Evolutionary conservation across 2,329 filamentous ascomycete species (phyloP), one percentile per base, ranked within the genome.

Genomic region (Epichloe hybrida): DNA sequence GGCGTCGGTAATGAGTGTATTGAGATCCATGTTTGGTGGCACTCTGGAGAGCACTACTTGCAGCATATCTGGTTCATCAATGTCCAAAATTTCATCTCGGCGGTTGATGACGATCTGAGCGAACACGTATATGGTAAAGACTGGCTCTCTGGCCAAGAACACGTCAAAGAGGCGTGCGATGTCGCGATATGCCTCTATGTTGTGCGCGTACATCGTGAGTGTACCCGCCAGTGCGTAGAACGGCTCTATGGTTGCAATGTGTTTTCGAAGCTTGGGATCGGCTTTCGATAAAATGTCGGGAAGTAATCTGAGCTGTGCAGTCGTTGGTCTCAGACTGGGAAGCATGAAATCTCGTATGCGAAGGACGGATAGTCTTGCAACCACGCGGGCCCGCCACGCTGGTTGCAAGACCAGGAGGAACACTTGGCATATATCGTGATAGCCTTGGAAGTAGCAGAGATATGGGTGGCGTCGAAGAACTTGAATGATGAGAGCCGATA

Each of bases 321-420:
- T 73, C 21, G 90, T 88, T 3, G 89, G 88, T 13, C 80, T 74
- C 43, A 98, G 79, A 40, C 81, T 88, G 8, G 91, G 90, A 11
- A 98, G 80, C 93, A 98, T 96, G 66, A 96, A 98, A 69, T 98
- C 93, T 55, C 93, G 82, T 63, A 98, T 96, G 49, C 89, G 85
- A 43, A 97, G 77, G 35, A 90, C 75, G 3, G 90, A 95, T 52
- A 98, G 80, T n/a, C 86, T 84, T 36, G 86, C 77, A 35, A 94
- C 80, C 15, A 84, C 80, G 6, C 73, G 66, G 17, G 76, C 72
- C 15, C 86, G 83, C 50, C 73, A 64, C 21, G 73, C 62, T 9
- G 79, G 70, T 0, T 84, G 83, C 4, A 98, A 75, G 11, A 96
- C 90, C 13, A 98, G 77, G 40, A 97, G 78, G 53, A 98, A 77